Conservation (phyloP, 768 basidiomycete genomes). For the Naematelia encephala region DNA sequence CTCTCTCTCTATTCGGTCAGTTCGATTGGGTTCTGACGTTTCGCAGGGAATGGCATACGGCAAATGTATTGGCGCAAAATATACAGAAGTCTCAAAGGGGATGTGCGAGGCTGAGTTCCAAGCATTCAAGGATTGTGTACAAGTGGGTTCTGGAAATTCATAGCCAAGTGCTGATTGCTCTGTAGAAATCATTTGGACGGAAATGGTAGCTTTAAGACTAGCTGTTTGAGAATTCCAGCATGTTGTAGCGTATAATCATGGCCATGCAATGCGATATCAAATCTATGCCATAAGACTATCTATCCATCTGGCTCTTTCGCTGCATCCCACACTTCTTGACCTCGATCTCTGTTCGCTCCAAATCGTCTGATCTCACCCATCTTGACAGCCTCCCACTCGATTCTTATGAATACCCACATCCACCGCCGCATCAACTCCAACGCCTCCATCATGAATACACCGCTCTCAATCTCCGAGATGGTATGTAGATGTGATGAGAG, state of each 20-base stretch:
- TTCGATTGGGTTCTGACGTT: not conserved
- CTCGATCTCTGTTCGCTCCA: constrained; percentile 1
- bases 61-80: constrained; percentile 76
- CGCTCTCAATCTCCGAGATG: constrained; percentile 69
- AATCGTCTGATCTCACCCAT: constrained; percentile 49
- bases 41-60: constrained; percentile 74
- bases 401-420: constrained; percentile 96
- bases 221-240: not conserved
- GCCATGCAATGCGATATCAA: constrained; percentile 2
- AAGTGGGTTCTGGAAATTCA: constrained; percentile 59
- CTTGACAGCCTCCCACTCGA: constrained; percentile 93
- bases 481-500: constrained; percentile 80
- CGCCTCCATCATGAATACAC: constrained; percentile 86
- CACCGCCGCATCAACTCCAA: constrained; percentile 86
- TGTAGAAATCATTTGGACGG: constrained; percentile 33
- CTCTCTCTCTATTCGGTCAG: not conserved
- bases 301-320: not conserved
- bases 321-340: not conserved
- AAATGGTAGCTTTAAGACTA: constrained; percentile 22
- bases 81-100: constrained; percentile 78
- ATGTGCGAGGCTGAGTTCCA: constrained; percentile 80
- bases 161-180: not conserved
- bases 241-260: constrained; percentile 5
- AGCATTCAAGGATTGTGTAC: constrained; percentile 77
- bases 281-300: not conserved